Conservation (phyloP, 352 stramenopile species). For the Phytophthora vignae region DNA sequence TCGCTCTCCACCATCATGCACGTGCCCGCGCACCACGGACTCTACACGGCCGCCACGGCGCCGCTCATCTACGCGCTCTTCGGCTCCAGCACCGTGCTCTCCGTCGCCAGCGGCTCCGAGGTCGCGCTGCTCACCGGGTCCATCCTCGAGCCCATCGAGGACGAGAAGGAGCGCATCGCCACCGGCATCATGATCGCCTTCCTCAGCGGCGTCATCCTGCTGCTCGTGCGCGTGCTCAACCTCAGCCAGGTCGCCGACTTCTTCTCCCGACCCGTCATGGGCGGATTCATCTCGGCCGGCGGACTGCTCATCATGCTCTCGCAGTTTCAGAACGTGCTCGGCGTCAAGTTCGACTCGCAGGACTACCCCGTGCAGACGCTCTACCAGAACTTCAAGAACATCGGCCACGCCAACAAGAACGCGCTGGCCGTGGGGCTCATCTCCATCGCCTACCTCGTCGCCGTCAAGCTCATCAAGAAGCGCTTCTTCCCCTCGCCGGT, state of each 20-base stretch:
- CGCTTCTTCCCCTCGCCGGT: constrained; percentile 27
- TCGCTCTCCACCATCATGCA: constrained; percentile 88
- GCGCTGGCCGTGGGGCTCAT: constrained; percentile 58
- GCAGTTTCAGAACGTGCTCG: constrained; percentile 86
- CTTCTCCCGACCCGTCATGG: constrained; percentile 89
- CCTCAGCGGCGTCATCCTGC: constrained; percentile 76
- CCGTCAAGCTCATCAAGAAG: constrained; percentile 34
- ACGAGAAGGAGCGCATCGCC: constrained; percentile 48
- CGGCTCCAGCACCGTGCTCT: constrained; percentile 78
- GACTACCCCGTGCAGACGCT: constrained; percentile 61
- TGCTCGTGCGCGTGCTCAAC: constrained; percentile 76
- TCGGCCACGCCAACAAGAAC: constrained; percentile 72
- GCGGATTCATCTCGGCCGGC: constrained; percentile 89
- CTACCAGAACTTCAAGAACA: constrained; percentile 55
- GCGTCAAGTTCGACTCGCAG: constrained; percentile 55
- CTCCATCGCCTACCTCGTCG: constrained; percentile 29
- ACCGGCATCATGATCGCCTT: constrained; percentile 68
- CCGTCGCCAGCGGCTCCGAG: constrained; percentile 77
- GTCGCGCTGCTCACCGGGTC: constrained; percentile 55
- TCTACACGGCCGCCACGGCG: constrained; percentile 86
- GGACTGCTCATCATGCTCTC: constrained; percentile 92
- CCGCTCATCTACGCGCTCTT: constrained; percentile 88
- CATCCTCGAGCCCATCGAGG: constrained; percentile 54
- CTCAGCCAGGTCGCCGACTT: constrained; percentile 90
- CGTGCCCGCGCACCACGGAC: constrained; percentile 84